phyloP scores from a whole-genome alignment of 345 rosid species.

The Aurinia saxatilis region DNA sequence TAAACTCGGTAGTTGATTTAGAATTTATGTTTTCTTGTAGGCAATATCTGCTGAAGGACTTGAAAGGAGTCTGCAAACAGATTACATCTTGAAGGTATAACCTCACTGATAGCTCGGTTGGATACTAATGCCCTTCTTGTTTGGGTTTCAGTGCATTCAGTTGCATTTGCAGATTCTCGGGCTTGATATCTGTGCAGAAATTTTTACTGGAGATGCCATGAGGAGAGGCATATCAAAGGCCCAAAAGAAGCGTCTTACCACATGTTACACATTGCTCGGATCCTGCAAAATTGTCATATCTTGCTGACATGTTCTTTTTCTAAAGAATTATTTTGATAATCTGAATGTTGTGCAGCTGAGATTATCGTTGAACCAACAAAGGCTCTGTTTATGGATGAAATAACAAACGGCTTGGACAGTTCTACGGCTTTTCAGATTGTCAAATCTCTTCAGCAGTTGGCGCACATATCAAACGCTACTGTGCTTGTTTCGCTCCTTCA shows the following conservation, averaged over 20 bases:
- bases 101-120: neutral
- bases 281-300: neutral
- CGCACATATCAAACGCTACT: slow-evolving; percentile 56
- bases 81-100: slow-evolving; percentile 69
- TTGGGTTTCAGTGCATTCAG: neutral
- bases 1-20: neutral
- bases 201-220: slow-evolving; percentile 65
- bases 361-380: slow-evolving; percentile 63
- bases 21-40: slow-evolving; percentile 26
- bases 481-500: slow-evolving; percentile 70
- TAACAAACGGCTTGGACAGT: slow-evolving; percentile 75
- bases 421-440: slow-evolving; percentile 77
- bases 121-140: neutral
- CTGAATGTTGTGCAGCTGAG: slow-evolving; percentile 39
- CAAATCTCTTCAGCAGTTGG: slow-evolving; percentile 54
- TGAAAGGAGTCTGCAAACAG: slow-evolving; percentile 56
- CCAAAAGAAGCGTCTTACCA: slow-evolving; percentile 75
- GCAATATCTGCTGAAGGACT: slow-evolving; percentile 67
- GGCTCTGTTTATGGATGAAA: slow-evolving; percentile 64
- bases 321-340: neutral
- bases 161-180: slow-evolving; percentile 51
- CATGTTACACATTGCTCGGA: slow-evolving; percentile 35
- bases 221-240: slow-evolving; percentile 78
- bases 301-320: slow-evolving; percentile 3
- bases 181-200: slow-evolving; percentile 64